These are phyloP conservation scores for Phytophthora parvispora DNA, from an alignment of 352 stramenopile species.

Conservation along the genomic window DNA sequence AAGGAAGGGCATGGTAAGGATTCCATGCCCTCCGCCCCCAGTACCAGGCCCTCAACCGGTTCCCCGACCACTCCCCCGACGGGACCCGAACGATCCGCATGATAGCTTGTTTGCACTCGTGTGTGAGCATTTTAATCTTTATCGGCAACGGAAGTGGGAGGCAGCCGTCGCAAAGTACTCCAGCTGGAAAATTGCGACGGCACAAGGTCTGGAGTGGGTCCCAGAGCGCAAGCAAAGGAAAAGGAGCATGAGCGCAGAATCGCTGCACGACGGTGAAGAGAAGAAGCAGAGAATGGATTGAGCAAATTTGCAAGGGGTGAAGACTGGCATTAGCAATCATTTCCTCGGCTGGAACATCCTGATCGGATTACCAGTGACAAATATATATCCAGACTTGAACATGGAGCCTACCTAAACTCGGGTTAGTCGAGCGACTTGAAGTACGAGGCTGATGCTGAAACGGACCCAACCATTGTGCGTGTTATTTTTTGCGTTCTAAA, in stretches of 20 bases:
- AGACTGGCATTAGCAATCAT: too few relatives aligned
- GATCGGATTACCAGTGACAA: background rate
- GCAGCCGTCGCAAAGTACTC: constrained; percentile 18
- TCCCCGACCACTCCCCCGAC: constrained; percentile 7
- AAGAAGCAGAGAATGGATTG: background rate
- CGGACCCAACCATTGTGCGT: constrained; percentile 5
- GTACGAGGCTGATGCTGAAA: constrained; percentile 17
- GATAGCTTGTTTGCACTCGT: constrained; percentile 21
- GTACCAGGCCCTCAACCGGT: constrained; percentile 21
- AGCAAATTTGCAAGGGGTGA: constrained; percentile 4
- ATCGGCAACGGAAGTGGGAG: constrained; percentile 22
- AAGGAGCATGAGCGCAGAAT: background rate
- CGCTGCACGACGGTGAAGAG: background rate
- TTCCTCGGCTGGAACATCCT: background rate
- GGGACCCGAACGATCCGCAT: constrained; percentile 27
- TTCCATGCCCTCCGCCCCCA: background rate
- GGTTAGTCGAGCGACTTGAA: constrained; percentile 11
- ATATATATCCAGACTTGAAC: constrained; percentile 4
- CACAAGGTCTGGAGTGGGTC: background rate
- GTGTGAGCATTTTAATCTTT: constrained; percentile 28
- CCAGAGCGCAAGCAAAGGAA: background rate
- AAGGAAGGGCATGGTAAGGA: constrained; percentile 18
- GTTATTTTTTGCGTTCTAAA: constrained; percentile 48
- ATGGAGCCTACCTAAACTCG: constrained; percentile 2
- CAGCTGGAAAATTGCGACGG: constrained; percentile 4